Evolutionary conservation across 805 yeast genomes (phyloP).

Genomic region (Cyberlindnera amylophila): DNA sequence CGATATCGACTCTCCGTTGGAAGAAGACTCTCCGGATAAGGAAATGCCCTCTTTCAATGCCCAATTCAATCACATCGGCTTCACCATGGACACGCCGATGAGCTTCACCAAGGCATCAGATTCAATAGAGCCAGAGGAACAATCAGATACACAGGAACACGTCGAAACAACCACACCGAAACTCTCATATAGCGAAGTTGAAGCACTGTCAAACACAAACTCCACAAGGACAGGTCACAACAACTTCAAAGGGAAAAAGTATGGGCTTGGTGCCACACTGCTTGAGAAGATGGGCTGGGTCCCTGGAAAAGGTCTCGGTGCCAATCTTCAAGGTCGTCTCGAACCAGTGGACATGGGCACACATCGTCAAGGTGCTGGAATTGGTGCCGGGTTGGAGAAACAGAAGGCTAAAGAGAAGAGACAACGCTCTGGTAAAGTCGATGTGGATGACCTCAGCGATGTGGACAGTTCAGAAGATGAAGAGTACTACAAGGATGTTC

Average conservation of each 20-base stretch:
- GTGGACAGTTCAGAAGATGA: constrained; percentile 22
- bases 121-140: neutral
- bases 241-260: constrained; percentile 31
- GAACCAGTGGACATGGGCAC: constrained; percentile 73
- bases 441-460: constrained; percentile 5
- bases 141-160: neutral
- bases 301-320: constrained; percentile 84
- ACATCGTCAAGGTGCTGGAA: constrained; percentile 59
- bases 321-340: constrained; percentile 62
- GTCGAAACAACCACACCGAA: constrained; percentile 23
- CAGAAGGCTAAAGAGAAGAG: constrained; percentile 7
- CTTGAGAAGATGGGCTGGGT: constrained; percentile 84
- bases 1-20: neutral
- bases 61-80: constrained; percentile 1
- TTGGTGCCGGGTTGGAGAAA: constrained; percentile 52
- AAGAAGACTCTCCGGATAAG: too few relatives aligned
- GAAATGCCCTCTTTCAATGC: too few relatives aligned
- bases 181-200: constrained; percentile 10
- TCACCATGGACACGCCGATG: neutral
- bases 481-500: constrained; percentile 24
- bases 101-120: constrained; percentile 3
- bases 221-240: constrained; percentile 8
- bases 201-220: constrained; percentile 8
- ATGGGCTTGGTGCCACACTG: constrained; percentile 84
- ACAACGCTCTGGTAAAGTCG: neutral